Evolutionary conservation across 2,329 filamentous ascomycete species (phyloP).

Genomic region (Fusarium phyllophilum): DNA sequence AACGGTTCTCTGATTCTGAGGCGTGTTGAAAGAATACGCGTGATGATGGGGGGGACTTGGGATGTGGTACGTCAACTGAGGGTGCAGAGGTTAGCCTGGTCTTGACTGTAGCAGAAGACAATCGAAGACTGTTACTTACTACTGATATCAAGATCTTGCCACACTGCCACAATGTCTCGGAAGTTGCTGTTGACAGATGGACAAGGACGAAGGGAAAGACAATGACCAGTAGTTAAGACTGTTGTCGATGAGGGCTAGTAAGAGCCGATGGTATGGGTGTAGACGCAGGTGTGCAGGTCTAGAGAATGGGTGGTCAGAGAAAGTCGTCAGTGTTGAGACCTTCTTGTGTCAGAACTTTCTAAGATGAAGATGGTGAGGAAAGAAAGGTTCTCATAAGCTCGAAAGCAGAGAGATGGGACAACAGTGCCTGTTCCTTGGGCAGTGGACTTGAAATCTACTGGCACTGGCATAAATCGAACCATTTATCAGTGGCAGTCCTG

Average conservation of each 20-base stretch:
- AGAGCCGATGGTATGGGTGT: rapidly evolving
- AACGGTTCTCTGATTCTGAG: background rate
- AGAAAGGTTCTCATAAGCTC: too few species aligned
- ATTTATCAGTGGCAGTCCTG: background rate
- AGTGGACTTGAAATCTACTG: background rate
- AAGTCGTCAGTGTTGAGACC: rapidly evolving
- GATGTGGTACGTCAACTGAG: rapidly evolving
- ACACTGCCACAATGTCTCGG: rapidly evolving
- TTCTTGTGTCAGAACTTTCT: background rate
- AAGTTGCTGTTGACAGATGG: rapidly evolving
- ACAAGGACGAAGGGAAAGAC: rapidly evolving
- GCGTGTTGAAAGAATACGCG: background rate
- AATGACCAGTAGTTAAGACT: background rate
- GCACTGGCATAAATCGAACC: background rate
- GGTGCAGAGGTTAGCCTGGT: too few species aligned
- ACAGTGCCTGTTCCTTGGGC: rapidly evolving
- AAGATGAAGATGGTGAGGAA: background rate
- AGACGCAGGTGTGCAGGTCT: rapidly evolving
- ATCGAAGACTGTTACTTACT: background rate
- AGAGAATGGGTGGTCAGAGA: background rate
- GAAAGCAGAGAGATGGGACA: background rate
- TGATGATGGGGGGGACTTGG: rapidly evolving
- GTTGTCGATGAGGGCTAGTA: too few species aligned
- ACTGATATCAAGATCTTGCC: background rate
- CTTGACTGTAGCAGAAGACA: too few species aligned